phyloP scores from a whole-genome alignment of 2,329 filamentous ascomycete species.

The Macrophomina pseudophaseolina region DNA sequence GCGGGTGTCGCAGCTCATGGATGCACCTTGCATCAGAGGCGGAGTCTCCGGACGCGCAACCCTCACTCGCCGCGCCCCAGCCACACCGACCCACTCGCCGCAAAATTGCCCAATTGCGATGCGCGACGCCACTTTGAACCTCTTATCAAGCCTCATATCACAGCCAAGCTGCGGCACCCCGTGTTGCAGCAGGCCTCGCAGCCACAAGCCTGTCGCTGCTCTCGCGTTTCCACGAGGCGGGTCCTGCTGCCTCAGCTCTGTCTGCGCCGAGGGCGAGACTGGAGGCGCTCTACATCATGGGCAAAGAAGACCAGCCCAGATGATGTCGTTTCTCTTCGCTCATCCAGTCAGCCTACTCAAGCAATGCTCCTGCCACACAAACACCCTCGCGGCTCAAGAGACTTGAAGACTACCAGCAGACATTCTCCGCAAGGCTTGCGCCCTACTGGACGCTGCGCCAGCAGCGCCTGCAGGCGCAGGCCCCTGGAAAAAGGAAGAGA shows the following conservation, averaged over 20 bases:
- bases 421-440: background rate
- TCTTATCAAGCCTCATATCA: background rate
- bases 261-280: background rate
- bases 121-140: background rate
- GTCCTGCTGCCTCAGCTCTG: too few relatives aligned
- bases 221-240: too few relatives aligned
- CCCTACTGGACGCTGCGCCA: background rate
- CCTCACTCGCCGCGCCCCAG: background rate
- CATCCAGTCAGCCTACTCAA: too few relatives aligned
- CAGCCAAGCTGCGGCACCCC: background rate
- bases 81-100: background rate
- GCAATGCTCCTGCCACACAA: too few relatives aligned
- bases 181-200: background rate
- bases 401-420: too few relatives aligned
- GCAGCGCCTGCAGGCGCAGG: background rate
- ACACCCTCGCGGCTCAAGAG: too few relatives aligned
- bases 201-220: background rate
- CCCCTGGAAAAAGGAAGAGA: background rate
- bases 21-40: slow-evolving; percentile 18
- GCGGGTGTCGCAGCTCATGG: slow-evolving; percentile 16
- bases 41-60: slow-evolving; percentile 17
- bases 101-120: slow-evolving; percentile 10
- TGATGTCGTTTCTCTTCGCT: too few relatives aligned
- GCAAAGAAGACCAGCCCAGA: too few relatives aligned
- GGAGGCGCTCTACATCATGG: too few relatives aligned